Conservation (phyloP, 2,329 filamentous ascomycete species). For the Cladosporium cucumerinum region DNA sequence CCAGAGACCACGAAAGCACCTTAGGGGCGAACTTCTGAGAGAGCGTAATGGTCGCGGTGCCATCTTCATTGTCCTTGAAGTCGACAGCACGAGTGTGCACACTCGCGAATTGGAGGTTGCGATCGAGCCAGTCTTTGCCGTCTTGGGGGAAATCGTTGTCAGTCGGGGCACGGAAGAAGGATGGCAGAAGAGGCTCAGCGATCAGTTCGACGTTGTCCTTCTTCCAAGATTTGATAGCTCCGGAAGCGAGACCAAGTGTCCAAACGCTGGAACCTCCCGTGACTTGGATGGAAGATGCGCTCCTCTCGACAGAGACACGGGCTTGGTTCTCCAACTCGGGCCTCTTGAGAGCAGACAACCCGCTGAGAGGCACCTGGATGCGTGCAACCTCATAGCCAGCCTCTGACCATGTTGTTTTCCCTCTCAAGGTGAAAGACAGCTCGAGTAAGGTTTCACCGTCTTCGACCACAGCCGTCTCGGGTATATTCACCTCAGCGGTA, state of each 20-base stretch:
- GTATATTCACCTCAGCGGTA: slow-evolving; percentile 22
- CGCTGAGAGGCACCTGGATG: slow-evolving; percentile 31
- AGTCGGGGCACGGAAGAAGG: slow-evolving; percentile 62
- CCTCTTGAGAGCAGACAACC: neutral
- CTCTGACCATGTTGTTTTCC: slow-evolving; percentile 32
- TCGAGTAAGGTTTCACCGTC: slow-evolving; percentile 23
- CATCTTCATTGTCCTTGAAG: slow-evolving; percentile 18
- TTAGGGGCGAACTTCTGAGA: slow-evolving; percentile 48
- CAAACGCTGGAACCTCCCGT: slow-evolving; percentile 17
- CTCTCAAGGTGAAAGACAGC: slow-evolving; percentile 34
- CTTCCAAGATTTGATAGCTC: slow-evolving; percentile 25
- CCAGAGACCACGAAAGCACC: slow-evolving; percentile 57
- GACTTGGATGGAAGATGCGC: neutral
- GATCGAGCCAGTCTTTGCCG: slow-evolving; percentile 54
- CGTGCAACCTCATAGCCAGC: slow-evolving; percentile 38
- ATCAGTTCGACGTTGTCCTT: slow-evolving; percentile 25
- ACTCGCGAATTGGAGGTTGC: slow-evolving; percentile 22
- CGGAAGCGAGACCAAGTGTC: slow-evolving; percentile 23
- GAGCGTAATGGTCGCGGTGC: slow-evolving; percentile 19
- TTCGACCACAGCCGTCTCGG: neutral
- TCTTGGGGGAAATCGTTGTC: slow-evolving; percentile 60
- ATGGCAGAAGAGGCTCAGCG: slow-evolving; percentile 22
- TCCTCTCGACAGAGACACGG: slow-evolving; percentile 1
- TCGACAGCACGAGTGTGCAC: slow-evolving; percentile 21
- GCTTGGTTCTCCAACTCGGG: slow-evolving; percentile 16